These are phyloP conservation scores for Neonectria magnoliae DNA, from an alignment of 2,329 filamentous ascomycete species.

Conservation along the genomic window DNA sequence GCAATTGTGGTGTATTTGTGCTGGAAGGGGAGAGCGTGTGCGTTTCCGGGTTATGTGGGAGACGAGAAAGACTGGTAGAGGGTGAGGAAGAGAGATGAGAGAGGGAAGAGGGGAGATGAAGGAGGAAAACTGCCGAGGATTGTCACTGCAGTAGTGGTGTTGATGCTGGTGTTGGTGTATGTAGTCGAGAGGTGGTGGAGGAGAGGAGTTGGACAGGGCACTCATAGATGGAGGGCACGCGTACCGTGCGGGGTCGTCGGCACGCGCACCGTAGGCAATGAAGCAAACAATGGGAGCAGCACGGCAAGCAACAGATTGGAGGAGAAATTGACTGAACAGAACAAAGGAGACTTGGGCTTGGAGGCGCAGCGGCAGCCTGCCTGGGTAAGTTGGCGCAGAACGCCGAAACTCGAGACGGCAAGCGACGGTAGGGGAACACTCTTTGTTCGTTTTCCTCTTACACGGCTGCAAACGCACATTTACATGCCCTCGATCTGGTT, in stretches of 20 bases:
- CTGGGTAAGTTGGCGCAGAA: not conserved
- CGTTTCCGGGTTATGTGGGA: constrained; percentile 7
- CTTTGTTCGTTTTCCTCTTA: constrained; percentile 13
- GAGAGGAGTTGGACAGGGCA: not conserved
- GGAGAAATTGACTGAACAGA: not conserved
- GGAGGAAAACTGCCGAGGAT: not conserved
- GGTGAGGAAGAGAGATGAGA: not conserved
- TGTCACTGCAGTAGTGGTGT: not conserved
- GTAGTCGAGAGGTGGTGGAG: not conserved
- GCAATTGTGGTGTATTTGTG: constrained; percentile 19
- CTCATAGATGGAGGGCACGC: not conserved
- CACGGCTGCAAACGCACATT: constrained; percentile 15
- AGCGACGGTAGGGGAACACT: constrained; percentile 7
- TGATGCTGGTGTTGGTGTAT: not conserved
- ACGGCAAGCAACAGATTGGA: constrained; percentile 13
- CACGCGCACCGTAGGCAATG: constrained; percentile 13
- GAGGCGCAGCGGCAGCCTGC: not conserved
- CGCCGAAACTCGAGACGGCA: constrained; percentile 1
- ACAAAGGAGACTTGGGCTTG: not conserved
- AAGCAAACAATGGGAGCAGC: constrained; percentile 15
- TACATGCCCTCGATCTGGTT: constrained; percentile 3
- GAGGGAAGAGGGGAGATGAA: not conserved
- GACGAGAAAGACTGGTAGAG: not conserved
- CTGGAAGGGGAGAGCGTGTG: constrained; percentile 15
- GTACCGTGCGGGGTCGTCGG: constrained; percentile 1